Conservation (phyloP, 345 rosid species). For the Heritiera fomes region DNA sequence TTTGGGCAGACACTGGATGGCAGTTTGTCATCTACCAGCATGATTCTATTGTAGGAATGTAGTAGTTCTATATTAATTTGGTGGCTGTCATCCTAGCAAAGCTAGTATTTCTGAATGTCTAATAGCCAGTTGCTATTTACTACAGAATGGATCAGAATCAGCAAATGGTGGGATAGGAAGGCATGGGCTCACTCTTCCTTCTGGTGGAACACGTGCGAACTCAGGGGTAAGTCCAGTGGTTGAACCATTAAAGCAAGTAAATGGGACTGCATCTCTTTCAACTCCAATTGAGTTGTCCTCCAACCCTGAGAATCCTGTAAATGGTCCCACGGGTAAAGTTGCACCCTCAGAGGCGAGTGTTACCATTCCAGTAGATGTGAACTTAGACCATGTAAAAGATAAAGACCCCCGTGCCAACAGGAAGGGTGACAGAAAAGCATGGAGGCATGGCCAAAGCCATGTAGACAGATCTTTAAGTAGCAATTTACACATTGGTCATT, state of each 20-base stretch:
- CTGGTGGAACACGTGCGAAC: constrained; percentile 23
- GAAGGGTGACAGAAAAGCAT: constrained; percentile 24
- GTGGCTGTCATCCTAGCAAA: constrained; percentile 8
- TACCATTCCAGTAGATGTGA: constrained; percentile 13
- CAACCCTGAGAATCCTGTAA: constrained; percentile 19
- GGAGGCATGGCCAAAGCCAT: constrained; percentile 33
- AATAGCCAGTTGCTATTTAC: constrained; percentile 9
- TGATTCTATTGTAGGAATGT: neutral
- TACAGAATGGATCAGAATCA: constrained; percentile 42
- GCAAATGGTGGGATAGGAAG: constrained; percentile 26
- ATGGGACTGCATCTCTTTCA: constrained; percentile 23
- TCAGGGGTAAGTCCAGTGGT: constrained; percentile 23
- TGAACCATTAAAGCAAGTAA: constrained; percentile 28
- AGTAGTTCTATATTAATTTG: constrained; percentile 14
- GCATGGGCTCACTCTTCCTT: constrained; percentile 30
- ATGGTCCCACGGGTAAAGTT: constrained; percentile 22
- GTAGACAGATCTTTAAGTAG: constrained; percentile 26
- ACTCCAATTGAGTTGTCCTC: constrained; percentile 28
- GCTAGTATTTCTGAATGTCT: constrained; percentile 15
- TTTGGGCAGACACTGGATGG: neutral
- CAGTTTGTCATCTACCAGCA: constrained; percentile 8
- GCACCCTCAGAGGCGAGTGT: constrained; percentile 22
- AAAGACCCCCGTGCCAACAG: constrained; percentile 22
- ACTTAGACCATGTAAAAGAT: constrained; percentile 23
- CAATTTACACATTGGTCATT: constrained; percentile 26